Percentiles rank a stretch among this genome's conserved stretches.
Evolutionary conservation across 768 basidiomycete species (phyloP).

Genomic region (Ephemerocybe angulata): DNA sequence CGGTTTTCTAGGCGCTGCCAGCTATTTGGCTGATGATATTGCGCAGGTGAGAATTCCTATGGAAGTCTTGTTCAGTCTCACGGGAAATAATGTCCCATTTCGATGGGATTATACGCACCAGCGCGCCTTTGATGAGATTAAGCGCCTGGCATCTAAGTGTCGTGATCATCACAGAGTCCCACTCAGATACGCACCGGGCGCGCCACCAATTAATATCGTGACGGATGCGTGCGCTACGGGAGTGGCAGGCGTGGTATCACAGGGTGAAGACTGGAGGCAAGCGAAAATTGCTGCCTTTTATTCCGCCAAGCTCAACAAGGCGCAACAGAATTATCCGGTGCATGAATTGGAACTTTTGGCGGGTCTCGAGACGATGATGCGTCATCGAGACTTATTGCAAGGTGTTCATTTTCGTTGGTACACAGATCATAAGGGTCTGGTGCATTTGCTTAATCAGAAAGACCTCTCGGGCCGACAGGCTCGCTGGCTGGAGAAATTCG

Average conservation of each 20-base stretch:
- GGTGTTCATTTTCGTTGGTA: constrained; percentile 23
- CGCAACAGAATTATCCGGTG: constrained; percentile 31
- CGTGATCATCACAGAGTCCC: constrained; percentile 13
- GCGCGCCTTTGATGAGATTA: constrained; percentile 29
- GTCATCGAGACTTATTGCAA: constrained; percentile 24
- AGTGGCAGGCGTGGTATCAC: constrained; percentile 18
- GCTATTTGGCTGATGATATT: constrained; percentile 28
- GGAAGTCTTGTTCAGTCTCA: constrained; percentile 19
- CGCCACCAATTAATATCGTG: constrained; percentile 20
- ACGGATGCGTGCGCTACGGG: constrained; percentile 26
- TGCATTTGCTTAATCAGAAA: constrained; percentile 24
- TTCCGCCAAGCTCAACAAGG: constrained; percentile 25
- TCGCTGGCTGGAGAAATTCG: constrained; percentile 31
- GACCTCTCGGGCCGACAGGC: constrained; percentile 29
- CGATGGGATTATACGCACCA: constrained; percentile 18
- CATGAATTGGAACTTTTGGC: constrained; percentile 37
- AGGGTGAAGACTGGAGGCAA: constrained; percentile 22
- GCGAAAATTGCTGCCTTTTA: constrained; percentile 29
- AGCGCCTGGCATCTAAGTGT: constrained; percentile 13
- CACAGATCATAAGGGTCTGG: constrained; percentile 28
- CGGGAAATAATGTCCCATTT: constrained; percentile 13
- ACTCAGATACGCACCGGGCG: constrained; percentile 14
- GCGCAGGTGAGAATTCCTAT: constrained; percentile 25
- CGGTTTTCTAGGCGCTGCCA: constrained; percentile 33
- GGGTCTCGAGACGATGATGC: constrained; percentile 31